Percentiles rank a stretch among this genome's conserved stretches.
Conservation (phyloP, 2,329 filamentous ascomycete genomes). For the Phialocephala subalpina region DNA sequence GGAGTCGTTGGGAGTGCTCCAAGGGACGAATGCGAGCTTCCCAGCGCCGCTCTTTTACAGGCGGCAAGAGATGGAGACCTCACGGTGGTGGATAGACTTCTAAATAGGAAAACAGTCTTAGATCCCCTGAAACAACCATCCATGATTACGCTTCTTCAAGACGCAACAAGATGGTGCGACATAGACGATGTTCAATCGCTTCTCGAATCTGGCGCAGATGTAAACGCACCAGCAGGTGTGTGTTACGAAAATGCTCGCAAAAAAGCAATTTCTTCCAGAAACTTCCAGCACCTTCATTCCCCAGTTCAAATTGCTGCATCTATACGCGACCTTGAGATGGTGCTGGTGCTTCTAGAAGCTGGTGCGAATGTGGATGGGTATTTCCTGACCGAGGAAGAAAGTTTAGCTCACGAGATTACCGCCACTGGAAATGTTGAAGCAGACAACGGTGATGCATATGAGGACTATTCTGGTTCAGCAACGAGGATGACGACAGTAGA, state of each 20-base stretch:
- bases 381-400: slow-evolving; percentile 9
- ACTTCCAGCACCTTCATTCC: slow-evolving; percentile 16
- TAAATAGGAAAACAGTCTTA: slow-evolving; percentile 19
- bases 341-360: slow-evolving; percentile 25
- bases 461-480: too few relatives aligned
- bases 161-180: slow-evolving; percentile 13
- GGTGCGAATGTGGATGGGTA: slow-evolving; percentile 28
- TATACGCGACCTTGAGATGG: slow-evolving; percentile 25
- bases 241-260: slow-evolving; percentile 19
- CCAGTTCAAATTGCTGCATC: slow-evolving; percentile 28
- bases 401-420: too few relatives aligned
- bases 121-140: too few relatives aligned
- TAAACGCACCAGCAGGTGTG: slow-evolving; percentile 23
- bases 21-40: slow-evolving; percentile 1
- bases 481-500: too few relatives aligned
- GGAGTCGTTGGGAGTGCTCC: slow-evolving; percentile 23
- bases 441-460: too few relatives aligned
- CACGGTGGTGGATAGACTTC: slow-evolving; percentile 21
- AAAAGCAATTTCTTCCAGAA: neutral
- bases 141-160: slow-evolving; percentile 24
- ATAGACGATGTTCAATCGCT: slow-evolving; percentile 45
- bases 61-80: slow-evolving; percentile 22
- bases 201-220: slow-evolving; percentile 59
- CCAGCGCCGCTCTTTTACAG: slow-evolving; percentile 16
- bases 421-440: too few relatives aligned